Conservation (phyloP, 371 early-diverging fungal genomes). For the Mortierella sp. region DNA sequence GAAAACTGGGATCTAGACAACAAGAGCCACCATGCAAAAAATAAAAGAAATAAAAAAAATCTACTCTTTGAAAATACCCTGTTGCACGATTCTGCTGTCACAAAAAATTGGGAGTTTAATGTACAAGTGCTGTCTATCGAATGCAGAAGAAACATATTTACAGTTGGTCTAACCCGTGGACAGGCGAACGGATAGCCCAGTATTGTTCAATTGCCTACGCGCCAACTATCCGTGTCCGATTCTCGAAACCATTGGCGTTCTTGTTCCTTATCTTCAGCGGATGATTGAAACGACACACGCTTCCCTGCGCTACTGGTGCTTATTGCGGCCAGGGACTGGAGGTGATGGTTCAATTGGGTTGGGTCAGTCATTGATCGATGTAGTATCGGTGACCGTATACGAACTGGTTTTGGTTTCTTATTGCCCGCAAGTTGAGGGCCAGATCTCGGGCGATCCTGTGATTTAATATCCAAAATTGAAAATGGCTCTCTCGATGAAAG, state of each 20-base stretch:
- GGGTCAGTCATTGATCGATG: constrained; percentile 36
- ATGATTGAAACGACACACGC: constrained; percentile 22
- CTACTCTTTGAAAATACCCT: no score
- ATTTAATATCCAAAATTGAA: constrained; percentile 1
- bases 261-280: constrained; percentile 8
- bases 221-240: constrained; percentile 40
- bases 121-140: constrained; percentile 4
- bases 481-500: background rate
- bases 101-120: background rate
- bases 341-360: background rate
- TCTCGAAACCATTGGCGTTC: constrained; percentile 38
- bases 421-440: background rate
- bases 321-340: background rate
- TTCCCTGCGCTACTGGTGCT: background rate
- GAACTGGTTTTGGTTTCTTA: background rate
- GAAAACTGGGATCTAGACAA: constrained; percentile 1
- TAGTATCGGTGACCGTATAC: constrained; percentile 1
- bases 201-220: constrained; percentile 16
- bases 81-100: no score
- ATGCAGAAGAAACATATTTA: background rate
- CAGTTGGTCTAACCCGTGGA: background rate
- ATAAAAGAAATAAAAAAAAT: background rate
- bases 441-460: background rate
- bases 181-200: background rate
- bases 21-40: background rate